phyloP scores from a whole-genome alignment of 345 rosid species.

The Eucalyptus regnans region DNA sequence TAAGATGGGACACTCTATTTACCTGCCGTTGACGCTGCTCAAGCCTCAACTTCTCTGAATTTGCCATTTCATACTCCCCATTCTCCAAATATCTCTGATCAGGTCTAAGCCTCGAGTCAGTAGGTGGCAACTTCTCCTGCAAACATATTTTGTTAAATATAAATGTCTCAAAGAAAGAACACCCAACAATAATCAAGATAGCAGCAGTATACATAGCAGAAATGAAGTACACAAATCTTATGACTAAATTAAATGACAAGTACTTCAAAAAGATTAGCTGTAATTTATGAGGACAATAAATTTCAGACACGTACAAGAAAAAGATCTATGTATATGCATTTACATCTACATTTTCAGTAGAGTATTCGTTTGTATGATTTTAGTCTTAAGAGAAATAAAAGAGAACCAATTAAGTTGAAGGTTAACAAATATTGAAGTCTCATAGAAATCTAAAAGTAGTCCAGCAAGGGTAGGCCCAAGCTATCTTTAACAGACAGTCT shows the following conservation, averaged over 20 bases:
- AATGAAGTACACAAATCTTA: background rate
- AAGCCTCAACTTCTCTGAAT: constrained; percentile 85
- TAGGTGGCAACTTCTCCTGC: constrained; percentile 89
- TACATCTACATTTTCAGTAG: background rate
- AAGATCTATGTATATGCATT: background rate
- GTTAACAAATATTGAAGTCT: background rate
- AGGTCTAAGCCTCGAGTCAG: constrained; percentile 95
- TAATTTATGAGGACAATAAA: background rate
- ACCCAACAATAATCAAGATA: background rate
- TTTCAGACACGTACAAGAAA: background rate
- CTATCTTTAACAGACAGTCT: background rate
- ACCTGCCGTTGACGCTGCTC: constrained; percentile 99
- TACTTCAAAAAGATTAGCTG: background rate
- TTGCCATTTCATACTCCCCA: constrained; percentile 96
- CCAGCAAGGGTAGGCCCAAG: background rate
- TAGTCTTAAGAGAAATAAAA: background rate
- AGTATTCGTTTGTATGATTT: background rate
- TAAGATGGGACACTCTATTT: background rate
- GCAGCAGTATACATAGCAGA: background rate
- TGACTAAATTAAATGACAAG: background rate
- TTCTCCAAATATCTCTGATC: constrained; percentile 86
- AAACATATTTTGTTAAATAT: background rate
- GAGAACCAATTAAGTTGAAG: background rate
- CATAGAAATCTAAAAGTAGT: background rate
- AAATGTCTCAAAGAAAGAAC: background rate